Evolutionary conservation across 1,284 basidiomycete genomes (phyloP), one percentile per base, ranked within the genome.

Genomic region (Sanghuangporus sanghuang): DNA sequence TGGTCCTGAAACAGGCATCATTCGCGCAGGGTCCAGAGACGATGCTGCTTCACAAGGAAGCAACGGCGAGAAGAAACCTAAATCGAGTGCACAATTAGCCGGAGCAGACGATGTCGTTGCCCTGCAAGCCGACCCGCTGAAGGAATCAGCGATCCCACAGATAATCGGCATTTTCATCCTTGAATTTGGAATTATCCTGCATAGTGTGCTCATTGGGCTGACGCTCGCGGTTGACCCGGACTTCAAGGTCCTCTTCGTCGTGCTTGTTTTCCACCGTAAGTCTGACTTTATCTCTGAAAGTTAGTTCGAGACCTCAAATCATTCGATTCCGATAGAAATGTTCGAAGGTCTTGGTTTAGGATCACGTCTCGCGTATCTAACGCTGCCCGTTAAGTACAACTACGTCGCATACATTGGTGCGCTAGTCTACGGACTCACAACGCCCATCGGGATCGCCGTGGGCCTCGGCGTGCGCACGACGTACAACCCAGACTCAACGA

Each of bases 281-380:
- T 77, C 7, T 4, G 32, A 6, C 56, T 44, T 49, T 6, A n/a
- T 53, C 48, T 46, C 32, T 39, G 21, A 53, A 21, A n/a, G n/a
- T 50, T 42, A 32, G 11, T 32, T 12, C 42, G 50, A n/a, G 59
- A 39, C 49, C 21, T n/a, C 11, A 50, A 59, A 39, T n/a, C 16
- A 18, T 46, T 6, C 21, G 44, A 14, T 11, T 39, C 48, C 11
- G n/a, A 16, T 70, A 94, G 90, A 95, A 82, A 90, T 85, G 62
- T 96, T 96, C 70, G 95, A 97, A 73, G 95, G 94, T 27, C 84
- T 96, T 57, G 95, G 93, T 76, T 78, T 98, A 23, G 95, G 95
- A 23, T 87, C 93, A 0, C 89, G 93, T 49, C 79, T 95, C 8
- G 91, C 95, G 0, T 86, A 80, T 71, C 81, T 97, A 71, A 74